A percentile compares a stretch with the other conserved stretches of the same genome.
phyloP scores from a whole-genome alignment of 1,139 yeast genomes.

The Debaryomyces fabryi region DNA sequence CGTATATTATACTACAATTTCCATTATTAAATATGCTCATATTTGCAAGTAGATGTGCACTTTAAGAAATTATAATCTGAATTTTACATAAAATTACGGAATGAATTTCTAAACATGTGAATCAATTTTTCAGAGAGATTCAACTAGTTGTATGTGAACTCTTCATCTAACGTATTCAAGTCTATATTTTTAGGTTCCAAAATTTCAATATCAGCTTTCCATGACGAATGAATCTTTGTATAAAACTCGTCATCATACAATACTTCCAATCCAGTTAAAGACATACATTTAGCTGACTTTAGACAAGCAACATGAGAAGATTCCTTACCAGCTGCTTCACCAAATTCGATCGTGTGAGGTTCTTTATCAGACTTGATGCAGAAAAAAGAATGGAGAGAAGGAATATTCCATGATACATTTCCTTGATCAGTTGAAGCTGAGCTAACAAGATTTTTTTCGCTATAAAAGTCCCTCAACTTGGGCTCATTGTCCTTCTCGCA shows the following conservation, averaged over 20 bases:
- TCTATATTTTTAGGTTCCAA: neutral
- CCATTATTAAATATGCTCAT: no score
- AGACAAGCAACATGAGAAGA: neutral
- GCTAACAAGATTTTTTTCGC: neutral
- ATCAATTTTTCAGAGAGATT: no score
- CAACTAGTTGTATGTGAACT: neutral
- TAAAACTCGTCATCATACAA: neutral
- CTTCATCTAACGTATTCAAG: neutral
- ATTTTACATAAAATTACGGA: no score
- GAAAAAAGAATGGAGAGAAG: conserved; percentile 19
- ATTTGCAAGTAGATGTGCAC: no score
- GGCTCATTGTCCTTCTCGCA: conserved; percentile 1
- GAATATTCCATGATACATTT: conserved; percentile 19
- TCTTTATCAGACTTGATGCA: conserved; percentile 6
- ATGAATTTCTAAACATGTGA: no score
- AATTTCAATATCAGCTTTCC: neutral
- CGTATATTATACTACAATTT: no score
- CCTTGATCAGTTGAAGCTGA: conserved; percentile 22
- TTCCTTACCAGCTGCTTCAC: neutral
- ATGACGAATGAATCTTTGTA: neutral
- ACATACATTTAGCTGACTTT: neutral
- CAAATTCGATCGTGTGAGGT: neutral
- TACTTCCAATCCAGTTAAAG: neutral
- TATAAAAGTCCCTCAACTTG: neutral
- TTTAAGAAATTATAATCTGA: no score